These are phyloP conservation scores for Irpex sp. DNA, from an alignment of 1,284 basidiomycete species.

Conservation along the genomic window DNA sequence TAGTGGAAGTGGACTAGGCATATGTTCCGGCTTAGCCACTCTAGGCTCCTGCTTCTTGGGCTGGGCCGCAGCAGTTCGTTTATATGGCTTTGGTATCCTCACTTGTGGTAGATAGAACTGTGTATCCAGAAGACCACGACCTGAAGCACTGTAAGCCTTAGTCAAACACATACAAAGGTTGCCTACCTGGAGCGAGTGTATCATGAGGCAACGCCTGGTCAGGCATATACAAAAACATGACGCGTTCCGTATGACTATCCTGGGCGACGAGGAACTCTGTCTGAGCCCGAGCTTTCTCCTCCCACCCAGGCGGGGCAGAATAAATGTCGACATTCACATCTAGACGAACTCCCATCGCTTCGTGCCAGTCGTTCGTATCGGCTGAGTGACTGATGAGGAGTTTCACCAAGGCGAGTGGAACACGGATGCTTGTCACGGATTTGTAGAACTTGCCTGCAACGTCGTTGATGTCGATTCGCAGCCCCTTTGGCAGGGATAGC, in stretches of 20 bases:
- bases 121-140: conserved; percentile 27
- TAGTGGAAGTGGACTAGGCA: neutral
- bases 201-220: conserved; percentile 9
- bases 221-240: conserved; percentile 46
- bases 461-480: conserved; percentile 69
- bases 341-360: conserved; percentile 51
- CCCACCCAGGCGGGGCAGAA: conserved; percentile 56
- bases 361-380: conserved; percentile 55
- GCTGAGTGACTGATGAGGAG: conserved; percentile 38
- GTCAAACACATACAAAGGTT: neutral
- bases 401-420: conserved; percentile 45
- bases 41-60: neutral
- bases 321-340: conserved; percentile 69
- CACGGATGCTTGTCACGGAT: conserved; percentile 49
- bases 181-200: conserved; percentile 1
- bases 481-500: conserved; percentile 51
- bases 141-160: conserved; percentile 24
- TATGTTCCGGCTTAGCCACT: neutral
- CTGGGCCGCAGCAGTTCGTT: neutral
- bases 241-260: conserved; percentile 64
- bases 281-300: conserved; percentile 48
- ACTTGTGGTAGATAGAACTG: conserved; percentile 45
- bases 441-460: conserved; percentile 60
- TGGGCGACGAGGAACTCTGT: conserved; percentile 65
- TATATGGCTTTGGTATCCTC: neutral